phyloP scores from a whole-genome alignment of 1,139 yeast genomes.

The Lodderomyces pseudojiufengensis region DNA sequence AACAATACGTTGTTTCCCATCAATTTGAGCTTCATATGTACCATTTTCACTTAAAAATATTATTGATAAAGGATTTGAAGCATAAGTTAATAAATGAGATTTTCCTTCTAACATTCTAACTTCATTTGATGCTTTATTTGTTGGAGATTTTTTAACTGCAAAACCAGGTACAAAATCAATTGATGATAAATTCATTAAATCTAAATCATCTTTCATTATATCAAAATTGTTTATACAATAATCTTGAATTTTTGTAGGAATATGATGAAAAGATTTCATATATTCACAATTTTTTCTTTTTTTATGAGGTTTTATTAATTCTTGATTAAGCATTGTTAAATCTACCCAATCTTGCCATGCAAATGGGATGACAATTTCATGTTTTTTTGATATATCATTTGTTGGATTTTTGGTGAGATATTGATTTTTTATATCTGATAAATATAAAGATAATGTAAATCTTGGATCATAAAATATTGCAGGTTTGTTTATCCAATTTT shows the following conservation, averaged over 20 bases:
- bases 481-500: constrained; percentile 17
- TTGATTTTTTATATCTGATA: constrained; percentile 24
- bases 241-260: constrained; percentile 17
- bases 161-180: constrained; percentile 37
- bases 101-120: constrained; percentile 40
- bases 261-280: constrained; percentile 22
- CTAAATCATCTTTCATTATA: constrained; percentile 24
- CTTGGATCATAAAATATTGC: constrained; percentile 37
- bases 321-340: constrained; percentile 33
- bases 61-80: constrained; percentile 26
- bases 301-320: constrained; percentile 24
- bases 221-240: constrained; percentile 24
- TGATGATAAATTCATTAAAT: constrained; percentile 15
- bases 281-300: constrained; percentile 22
- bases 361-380: constrained; percentile 26
- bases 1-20: constrained; percentile 17
- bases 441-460: constrained; percentile 43
- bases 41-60: constrained; percentile 23
- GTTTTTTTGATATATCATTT: constrained; percentile 13
- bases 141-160: constrained; percentile 33
- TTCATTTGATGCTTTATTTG: constrained; percentile 24
- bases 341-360: constrained; percentile 28
- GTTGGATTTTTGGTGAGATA: not conserved
- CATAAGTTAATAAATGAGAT: constrained; percentile 42
- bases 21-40: constrained; percentile 26